phyloP scores from a whole-genome alignment of 805 yeast species.

The Saturnispora zaruensis region DNA sequence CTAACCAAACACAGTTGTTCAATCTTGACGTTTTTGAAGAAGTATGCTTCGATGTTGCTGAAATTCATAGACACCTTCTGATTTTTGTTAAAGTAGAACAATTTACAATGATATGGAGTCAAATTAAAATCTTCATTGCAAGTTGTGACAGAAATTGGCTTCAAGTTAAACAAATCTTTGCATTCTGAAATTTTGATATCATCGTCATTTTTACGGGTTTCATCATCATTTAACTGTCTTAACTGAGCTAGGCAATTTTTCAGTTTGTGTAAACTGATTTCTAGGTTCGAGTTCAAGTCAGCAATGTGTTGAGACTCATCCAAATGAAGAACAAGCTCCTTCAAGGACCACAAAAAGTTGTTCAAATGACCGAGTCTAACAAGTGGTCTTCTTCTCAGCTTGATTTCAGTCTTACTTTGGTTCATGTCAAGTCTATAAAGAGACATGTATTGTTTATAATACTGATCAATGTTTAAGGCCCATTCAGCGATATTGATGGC shows the following conservation, averaged over 20 bases:
- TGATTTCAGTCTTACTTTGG: slow-evolving; percentile 23
- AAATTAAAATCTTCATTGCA: slow-evolving; percentile 5
- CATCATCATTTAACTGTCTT: slow-evolving; percentile 18
- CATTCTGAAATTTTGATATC: slow-evolving; percentile 17
- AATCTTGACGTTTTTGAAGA: slow-evolving; percentile 11
- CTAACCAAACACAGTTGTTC: slow-evolving; percentile 23
- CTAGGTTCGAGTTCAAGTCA: slow-evolving; percentile 20
- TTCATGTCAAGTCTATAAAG: slow-evolving; percentile 18
- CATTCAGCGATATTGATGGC: slow-evolving; percentile 20
- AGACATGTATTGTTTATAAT: slow-evolving; percentile 19
- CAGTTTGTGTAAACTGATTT: slow-evolving; percentile 18
- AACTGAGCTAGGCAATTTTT: slow-evolving; percentile 15
- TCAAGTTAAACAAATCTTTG: slow-evolving; percentile 19
- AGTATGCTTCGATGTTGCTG: slow-evolving; percentile 15
- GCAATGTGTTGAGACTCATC: slow-evolving; percentile 16
- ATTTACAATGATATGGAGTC: slow-evolving; percentile 14
- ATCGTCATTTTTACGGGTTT: slow-evolving; percentile 16
- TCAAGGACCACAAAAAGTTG: slow-evolving; percentile 18
- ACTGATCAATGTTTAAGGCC: slow-evolving; percentile 15
- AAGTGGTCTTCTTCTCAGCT: slow-evolving; percentile 26
- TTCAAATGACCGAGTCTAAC: slow-evolving; percentile 23
- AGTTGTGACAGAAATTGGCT: slow-evolving; percentile 18
- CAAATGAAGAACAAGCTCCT: slow-evolving; percentile 17
- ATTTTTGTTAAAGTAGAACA: slow-evolving; percentile 22
- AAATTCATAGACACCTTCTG: slow-evolving; percentile 19